Base-by-base conservation (phyloP, 2,329 filamentous ascomycete genomes). In the Byssothecium circinans region DNA sequence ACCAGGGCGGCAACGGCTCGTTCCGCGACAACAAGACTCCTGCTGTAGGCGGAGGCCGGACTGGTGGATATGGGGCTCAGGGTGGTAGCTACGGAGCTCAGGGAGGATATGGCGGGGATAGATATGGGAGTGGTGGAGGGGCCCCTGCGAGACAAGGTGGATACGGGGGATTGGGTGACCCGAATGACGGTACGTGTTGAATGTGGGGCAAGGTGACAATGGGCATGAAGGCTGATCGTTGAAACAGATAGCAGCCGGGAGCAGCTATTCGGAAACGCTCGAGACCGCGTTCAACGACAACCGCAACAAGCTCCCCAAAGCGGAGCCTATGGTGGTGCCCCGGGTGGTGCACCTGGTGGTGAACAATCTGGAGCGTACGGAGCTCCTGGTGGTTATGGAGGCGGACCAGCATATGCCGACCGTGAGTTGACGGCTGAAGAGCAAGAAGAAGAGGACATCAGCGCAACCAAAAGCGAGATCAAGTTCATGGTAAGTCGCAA, bases 351-450 rank as follows among this genome's bases (percentile, higher is more conserved):
- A 25, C 10, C 23, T 25, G 61, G 50, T 8, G 61, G 60, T 43
- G 58, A 56, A 2, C 51, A 50, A 3, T 45, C 53, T 23, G 54
- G 62, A 22, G 57, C 47, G 22, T 59, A 61, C 34, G 64, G 60
- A 6, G 52, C 57, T 18, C 48, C 56, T 11, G 63, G 63, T 23
- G 64, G 64, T 14, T 80, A 80, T 50, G 77, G 76, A 8, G 32
- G 20, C 19, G 47, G 42, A 2, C 44, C 44, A 5, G 48, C 65
- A 3, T 84, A 88, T 43, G 84, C 86, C 47, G 81, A 88, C 49
- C 82, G 89, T 39, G 83, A 95, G 68, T 75, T 96, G 56, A 95
- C 89, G 0, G 89, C 85, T 1, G 89, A 96, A 81, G 75, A 67
- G 54, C 85, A 94, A 56, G 84, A 87, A 61, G 85, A 89, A 53